These are phyloP conservation scores for Saururus chinensis DNA, from an alignment of 164 flowering plant species.

Conservation along the genomic window DNA sequence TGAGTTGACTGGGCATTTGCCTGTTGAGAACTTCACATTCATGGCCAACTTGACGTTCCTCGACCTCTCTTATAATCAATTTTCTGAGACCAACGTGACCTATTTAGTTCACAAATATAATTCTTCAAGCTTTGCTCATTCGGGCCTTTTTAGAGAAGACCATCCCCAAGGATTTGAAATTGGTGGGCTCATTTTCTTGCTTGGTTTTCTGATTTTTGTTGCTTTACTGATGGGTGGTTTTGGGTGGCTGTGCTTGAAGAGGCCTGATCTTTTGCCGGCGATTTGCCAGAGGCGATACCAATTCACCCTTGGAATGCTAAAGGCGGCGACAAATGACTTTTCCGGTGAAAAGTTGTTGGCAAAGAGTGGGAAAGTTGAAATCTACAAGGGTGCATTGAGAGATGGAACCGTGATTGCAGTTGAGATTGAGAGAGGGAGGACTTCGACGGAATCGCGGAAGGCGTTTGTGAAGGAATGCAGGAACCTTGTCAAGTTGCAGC, in stretches of 20 bases:
- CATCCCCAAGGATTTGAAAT: constrained; percentile 15
- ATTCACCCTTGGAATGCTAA: constrained; percentile 32
- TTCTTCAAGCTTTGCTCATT: constrained; percentile 38
- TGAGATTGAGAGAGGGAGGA: constrained; percentile 26
- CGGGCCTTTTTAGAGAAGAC: constrained; percentile 29
- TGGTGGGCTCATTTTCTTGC: constrained; percentile 21
- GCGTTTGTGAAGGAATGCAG: constrained; percentile 35
- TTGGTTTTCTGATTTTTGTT: constrained; percentile 28
- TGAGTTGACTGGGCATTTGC: constrained; percentile 32
- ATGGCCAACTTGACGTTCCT: constrained; percentile 36
- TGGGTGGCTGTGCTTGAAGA: constrained; percentile 31
- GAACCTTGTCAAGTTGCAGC: constrained; percentile 33
- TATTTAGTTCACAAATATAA: constrained; percentile 31
- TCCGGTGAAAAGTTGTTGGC: constrained; percentile 28
- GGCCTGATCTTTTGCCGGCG: constrained; percentile 34
- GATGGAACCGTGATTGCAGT: constrained; percentile 38
- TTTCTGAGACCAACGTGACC: constrained; percentile 24
- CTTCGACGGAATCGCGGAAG: constrained; percentile 17
- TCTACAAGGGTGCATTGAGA: constrained; percentile 35
- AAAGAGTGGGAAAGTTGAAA: constrained; percentile 22
- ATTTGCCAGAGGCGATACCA: constrained; percentile 12
- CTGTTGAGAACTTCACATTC: constrained; percentile 22
- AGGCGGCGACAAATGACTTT: constrained; percentile 41
- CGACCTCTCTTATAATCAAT: constrained; percentile 44
- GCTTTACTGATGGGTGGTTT: constrained; percentile 15